Base-by-base conservation (phyloP, 2,329 filamentous ascomycete species). In the Paracorniculantispora psalliotae region DNA sequence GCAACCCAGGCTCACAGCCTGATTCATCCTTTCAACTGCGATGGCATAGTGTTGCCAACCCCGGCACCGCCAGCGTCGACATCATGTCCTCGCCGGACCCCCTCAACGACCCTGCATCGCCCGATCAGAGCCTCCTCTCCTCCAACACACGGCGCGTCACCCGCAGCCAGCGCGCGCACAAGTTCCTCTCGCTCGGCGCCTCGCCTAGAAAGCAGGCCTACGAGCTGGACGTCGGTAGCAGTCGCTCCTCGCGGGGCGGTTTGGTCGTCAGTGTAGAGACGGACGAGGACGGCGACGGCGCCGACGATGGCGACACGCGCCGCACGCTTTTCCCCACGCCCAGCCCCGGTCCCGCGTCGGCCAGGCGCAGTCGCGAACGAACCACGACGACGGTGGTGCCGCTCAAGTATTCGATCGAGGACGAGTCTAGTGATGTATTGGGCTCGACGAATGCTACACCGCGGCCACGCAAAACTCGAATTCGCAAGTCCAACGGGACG, bases 181-280 rank as follows among this genome's bases (percentile, higher is more conserved):
- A 72, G 28, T 73, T 77, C 62, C 61, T 72, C 23, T 71, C 76
- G 33, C 66, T 76, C 59, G 66, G 63, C 39, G 61, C 62, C 17
- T 83, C 82, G 44, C 81, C 82, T 41, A 73, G 80, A 51, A 84
- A 82, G 71, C 81, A 79, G 66, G 82, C 74, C 47, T 84, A 84
- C 62, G 78, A 83, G 68, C 76, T 84, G 35, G 80, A 84, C 62
- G 79, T 82, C 26, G 81, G 81, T 49, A 72, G 79, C 63, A 73
- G 74, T 39, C 68, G 67, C 48, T 76, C 80, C 49, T 80, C 81
- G 2, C 80, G 83, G 67, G 77, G 75, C 59, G 77, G 75, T 59
- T 73, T 85, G 46, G 72, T 76, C 47, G 81, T 84, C 55, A 84
- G 82, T 10, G 80, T 84, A 55, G 81, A 85, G 67, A 78, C 81